A percentile compares a stretch with the other conserved stretches of the same genome.
Evolutionary conservation across 768 basidiomycete species (phyloP).

Genomic region (Russula compacta): DNA sequence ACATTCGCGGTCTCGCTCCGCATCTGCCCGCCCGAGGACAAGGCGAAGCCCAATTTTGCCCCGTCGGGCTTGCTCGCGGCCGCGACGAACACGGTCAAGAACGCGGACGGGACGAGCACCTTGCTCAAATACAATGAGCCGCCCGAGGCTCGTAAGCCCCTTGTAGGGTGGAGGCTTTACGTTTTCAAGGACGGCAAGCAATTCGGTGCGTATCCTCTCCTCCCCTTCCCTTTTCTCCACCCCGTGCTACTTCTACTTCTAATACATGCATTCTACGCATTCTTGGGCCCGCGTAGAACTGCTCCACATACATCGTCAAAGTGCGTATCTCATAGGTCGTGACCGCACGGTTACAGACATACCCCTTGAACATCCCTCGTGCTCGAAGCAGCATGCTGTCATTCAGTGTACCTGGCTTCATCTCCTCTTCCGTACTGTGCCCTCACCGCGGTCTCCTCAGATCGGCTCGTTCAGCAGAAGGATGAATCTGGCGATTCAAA

Average conservation of each 20-base stretch:
- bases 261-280: not conserved
- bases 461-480: constrained; percentile 76
- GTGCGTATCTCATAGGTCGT: constrained; percentile 87
- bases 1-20: constrained; percentile 27
- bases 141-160: constrained; percentile 91
- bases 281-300: constrained; percentile 45
- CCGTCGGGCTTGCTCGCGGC: constrained; percentile 89
- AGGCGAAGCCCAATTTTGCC: constrained; percentile 83
- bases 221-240: not conserved
- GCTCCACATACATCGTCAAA: constrained; percentile 88
- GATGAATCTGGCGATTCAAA: constrained; percentile 81
- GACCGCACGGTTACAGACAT: constrained; percentile 84
- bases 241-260: not conserved
- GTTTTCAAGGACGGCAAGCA: constrained; percentile 96
- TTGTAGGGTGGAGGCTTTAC: constrained; percentile 86
- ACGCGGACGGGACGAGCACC: constrained; percentile 64
- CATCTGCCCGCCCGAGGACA: constrained; percentile 43
- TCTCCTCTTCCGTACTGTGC: not conserved
- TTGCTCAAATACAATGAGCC: constrained; percentile 98
- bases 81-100: constrained; percentile 85
- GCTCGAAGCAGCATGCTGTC: constrained; percentile 96
- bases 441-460: constrained; percentile 30
- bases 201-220: constrained; percentile 51
- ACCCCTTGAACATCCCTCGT: constrained; percentile 89
- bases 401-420: constrained; percentile 64